A percentile compares a stretch with the other conserved stretches of the same genome.
phyloP scores from a whole-genome alignment of 345 rosid species.

The Erodium maritimum region DNA sequence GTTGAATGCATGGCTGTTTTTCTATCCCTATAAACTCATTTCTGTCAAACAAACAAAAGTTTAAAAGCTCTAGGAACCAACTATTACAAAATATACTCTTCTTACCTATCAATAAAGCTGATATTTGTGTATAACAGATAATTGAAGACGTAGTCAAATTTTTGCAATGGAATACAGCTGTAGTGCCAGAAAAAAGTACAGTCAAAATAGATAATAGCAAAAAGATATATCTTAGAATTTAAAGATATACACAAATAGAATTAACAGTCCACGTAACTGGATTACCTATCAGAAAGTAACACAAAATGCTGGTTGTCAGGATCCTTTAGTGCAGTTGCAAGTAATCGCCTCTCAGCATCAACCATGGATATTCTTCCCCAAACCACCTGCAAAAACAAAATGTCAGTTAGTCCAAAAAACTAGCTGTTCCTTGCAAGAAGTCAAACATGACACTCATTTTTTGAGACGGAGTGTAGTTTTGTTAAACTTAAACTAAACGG shows the following conservation, averaged over 20 bases:
- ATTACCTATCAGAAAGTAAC: constrained; percentile 90
- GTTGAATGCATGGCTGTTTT: too few relatives aligned
- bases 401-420: not conserved
- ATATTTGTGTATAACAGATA: constrained; percentile 72
- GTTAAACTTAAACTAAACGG: too few relatives aligned
- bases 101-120: constrained; percentile 89
- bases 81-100: not conserved
- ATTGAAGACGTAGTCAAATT: constrained; percentile 76
- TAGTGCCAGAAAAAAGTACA: constrained; percentile 16
- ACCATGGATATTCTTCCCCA: constrained; percentile 99
- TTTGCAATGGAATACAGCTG: constrained; percentile 90
- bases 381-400: constrained; percentile 38
- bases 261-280: too few relatives aligned
- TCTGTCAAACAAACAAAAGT: too few relatives aligned
- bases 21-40: too few relatives aligned
- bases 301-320: constrained; percentile 92
- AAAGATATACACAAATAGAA: not conserved
- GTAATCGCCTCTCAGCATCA: constrained; percentile 87
- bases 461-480: too few relatives aligned
- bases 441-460: too few relatives aligned
- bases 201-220: constrained; percentile 1
- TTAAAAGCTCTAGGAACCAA: not conserved
- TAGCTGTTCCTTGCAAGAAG: too few relatives aligned
- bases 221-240: not conserved
- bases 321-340: constrained; percentile 82